Conservation (phyloP, 495 filamentous ascomycete species). For the Staphylotrichum tortipilum region DNA sequence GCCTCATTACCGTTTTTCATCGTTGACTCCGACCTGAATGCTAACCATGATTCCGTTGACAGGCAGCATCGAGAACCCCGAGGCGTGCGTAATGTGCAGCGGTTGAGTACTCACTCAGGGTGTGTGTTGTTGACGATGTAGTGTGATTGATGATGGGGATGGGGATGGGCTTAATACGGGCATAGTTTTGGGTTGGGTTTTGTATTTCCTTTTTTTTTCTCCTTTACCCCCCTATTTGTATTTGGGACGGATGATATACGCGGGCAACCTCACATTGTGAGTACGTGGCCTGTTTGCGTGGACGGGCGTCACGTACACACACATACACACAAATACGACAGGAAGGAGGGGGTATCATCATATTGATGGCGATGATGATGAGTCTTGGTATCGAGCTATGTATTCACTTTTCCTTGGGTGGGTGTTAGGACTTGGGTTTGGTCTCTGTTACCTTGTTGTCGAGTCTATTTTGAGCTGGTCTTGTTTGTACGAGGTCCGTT, state of each 20-base stretch:
- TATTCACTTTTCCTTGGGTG: too few relatives aligned
- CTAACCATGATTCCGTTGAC: slow-evolving; percentile 20
- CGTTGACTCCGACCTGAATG: not conserved
- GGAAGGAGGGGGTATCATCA: not conserved
- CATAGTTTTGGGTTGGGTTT: not conserved
- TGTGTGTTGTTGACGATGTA: slow-evolving; percentile 6
- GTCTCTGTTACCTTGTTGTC: too few relatives aligned
- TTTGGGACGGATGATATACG: not conserved
- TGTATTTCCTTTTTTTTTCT: not conserved
- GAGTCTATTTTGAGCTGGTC: too few relatives aligned
- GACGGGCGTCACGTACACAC: too few relatives aligned
- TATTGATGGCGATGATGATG: too few relatives aligned
- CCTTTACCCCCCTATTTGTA: too few relatives aligned
- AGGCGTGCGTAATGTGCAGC: slow-evolving; percentile 86
- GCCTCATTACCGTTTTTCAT: not conserved
- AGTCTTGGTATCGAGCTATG: too few relatives aligned
- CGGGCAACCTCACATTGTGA: slow-evolving; percentile 1
- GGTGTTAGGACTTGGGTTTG: too few relatives aligned
- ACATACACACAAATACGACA: not conserved
- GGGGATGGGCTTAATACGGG: slow-evolving; percentile 7
- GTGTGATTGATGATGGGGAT: too few relatives aligned
- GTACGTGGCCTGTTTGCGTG: not conserved
- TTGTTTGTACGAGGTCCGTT: too few relatives aligned
- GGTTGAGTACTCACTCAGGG: slow-evolving; percentile 49
- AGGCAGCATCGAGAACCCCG: slow-evolving; percentile 85